A percentile compares a stretch with the other conserved stretches of the same genome.
Conservation (phyloP, 176 grass and related monocot genomes). For the Poa annua region DNA sequence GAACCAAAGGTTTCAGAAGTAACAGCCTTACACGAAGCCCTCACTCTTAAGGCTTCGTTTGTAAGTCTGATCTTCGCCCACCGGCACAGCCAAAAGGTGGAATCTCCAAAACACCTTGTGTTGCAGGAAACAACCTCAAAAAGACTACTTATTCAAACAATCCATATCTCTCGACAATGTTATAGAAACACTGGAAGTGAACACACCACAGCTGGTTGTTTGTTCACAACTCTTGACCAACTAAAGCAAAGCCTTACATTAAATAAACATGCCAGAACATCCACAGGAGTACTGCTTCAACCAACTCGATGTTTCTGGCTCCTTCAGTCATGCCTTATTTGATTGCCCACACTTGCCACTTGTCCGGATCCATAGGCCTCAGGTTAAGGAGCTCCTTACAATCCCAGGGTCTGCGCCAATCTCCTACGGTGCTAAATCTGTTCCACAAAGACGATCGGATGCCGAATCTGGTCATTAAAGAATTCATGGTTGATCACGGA, state of each 20-base stretch:
- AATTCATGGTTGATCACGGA: constrained; percentile 70
- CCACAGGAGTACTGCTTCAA: constrained; percentile 46
- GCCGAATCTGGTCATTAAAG: constrained; percentile 73
- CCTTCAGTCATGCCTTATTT: constrained; percentile 48
- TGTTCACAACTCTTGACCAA: constrained; percentile 68
- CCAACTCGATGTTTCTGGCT: constrained; percentile 52
- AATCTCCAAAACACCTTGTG: constrained; percentile 54
- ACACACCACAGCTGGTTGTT: constrained; percentile 51
- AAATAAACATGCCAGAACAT: constrained; percentile 61
- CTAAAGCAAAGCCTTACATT: constrained; percentile 65
- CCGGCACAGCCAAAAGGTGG: constrained; percentile 33
- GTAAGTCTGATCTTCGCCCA: constrained; percentile 42
- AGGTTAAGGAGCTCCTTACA: constrained; percentile 65
- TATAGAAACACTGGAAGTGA: constrained; percentile 68
- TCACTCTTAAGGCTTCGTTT: constrained; percentile 43
- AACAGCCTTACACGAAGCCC: constrained; percentile 54
- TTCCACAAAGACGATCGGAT: constrained; percentile 56
- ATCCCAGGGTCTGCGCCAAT: constrained; percentile 68
- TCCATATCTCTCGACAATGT: constrained; percentile 48
- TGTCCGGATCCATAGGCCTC: constrained; percentile 60
- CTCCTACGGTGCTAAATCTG: constrained; percentile 59
- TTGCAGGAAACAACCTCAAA: constrained; percentile 49
- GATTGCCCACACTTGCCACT: constrained; percentile 48
- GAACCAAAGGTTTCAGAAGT: constrained; percentile 46
- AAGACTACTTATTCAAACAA: constrained; percentile 54